These are phyloP conservation scores for Phytophthora cryptogea DNA, from an alignment of 352 stramenopile species.

Conservation along the genomic window DNA sequence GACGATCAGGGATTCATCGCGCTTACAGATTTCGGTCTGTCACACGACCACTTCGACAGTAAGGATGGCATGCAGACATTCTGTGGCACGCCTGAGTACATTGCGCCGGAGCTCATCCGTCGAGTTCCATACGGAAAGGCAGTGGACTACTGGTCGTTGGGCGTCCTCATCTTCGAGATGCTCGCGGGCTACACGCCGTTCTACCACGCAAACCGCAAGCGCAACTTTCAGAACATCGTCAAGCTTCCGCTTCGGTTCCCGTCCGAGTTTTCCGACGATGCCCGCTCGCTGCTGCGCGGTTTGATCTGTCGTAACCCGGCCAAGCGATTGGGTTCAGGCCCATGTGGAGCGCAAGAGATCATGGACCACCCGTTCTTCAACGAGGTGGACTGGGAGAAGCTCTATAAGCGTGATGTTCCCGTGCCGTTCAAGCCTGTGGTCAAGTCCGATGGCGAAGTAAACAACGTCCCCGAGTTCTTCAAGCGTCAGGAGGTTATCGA, in stretches of 20 bases:
- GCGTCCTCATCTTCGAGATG: constrained; percentile 88
- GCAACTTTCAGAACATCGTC: constrained; percentile 90
- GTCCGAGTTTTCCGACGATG: constrained; percentile 77
- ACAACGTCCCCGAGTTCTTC: constrained; percentile 83
- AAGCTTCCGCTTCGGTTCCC: constrained; percentile 75
- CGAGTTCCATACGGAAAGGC: constrained; percentile 73
- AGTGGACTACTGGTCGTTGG: constrained; percentile 91
- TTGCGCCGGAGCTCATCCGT: constrained; percentile 80
- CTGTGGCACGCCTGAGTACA: constrained; percentile 87
- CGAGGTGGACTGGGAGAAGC: constrained; percentile 74
- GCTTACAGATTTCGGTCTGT: constrained; percentile 90
- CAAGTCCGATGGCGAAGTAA: constrained; percentile 73
- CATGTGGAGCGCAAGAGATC: constrained; percentile 73
- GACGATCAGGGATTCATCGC: constrained; percentile 85
- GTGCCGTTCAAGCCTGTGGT: constrained; percentile 73
- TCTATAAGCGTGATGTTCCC: constrained; percentile 74
- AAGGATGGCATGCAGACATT: constrained; percentile 84
- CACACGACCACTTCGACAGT: constrained; percentile 74
- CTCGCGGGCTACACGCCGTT: constrained; percentile 80
- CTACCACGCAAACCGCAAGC: constrained; percentile 76
- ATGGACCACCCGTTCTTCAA: constrained; percentile 87
- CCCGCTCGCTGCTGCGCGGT: constrained; percentile 69
- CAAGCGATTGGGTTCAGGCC: constrained; percentile 75
- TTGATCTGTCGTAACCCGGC: constrained; percentile 78
- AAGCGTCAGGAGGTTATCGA: constrained; percentile 79